These are phyloP conservation scores for Singerocomus inundabilis DNA, from an alignment of 1,284 basidiomycete genomes.

Conservation along the genomic window DNA sequence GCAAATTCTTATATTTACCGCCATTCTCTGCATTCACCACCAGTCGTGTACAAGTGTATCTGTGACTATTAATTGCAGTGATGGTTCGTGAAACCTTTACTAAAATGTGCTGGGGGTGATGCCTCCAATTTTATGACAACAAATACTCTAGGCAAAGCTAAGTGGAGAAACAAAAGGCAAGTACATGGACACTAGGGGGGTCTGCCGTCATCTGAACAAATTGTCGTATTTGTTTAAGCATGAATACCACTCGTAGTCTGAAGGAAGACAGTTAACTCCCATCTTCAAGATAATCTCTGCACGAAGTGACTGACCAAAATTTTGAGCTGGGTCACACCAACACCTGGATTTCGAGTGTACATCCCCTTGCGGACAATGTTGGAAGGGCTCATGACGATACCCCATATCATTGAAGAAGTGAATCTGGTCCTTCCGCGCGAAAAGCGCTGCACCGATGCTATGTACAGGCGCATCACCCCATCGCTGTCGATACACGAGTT, in stretches of 20 bases:
- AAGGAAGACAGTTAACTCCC: conserved; percentile 6
- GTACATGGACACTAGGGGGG: neutral
- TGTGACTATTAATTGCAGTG: neutral
- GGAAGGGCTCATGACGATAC: conserved; percentile 78
- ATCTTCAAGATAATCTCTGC: neutral
- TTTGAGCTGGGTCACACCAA: conserved; percentile 62
- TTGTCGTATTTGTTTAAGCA: conserved; percentile 71
- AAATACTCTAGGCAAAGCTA: neutral
- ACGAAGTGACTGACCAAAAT: conserved; percentile 51
- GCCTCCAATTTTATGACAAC: neutral
- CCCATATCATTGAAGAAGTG: conserved; percentile 71
- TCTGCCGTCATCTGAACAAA: conserved; percentile 42
- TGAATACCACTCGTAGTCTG: conserved; percentile 77
- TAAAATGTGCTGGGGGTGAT: neutral
- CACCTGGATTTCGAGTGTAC: conserved; percentile 61
- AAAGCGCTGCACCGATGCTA: conserved; percentile 81
- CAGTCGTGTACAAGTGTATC: neutral
- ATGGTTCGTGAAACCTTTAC: neutral
- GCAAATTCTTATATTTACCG: conserved; percentile 1
- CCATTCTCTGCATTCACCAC: neutral
- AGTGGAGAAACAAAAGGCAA: neutral
- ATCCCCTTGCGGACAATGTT: conserved; percentile 70
- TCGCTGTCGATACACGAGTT: conserved; percentile 40
- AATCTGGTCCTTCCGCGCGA: conserved; percentile 78
- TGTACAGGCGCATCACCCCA: conserved; percentile 95